Evolutionary conservation across 306 rosid species (phyloP), one percentile per base, ranked within the genome.

Genomic region (Inga leiocalycina): DNA sequence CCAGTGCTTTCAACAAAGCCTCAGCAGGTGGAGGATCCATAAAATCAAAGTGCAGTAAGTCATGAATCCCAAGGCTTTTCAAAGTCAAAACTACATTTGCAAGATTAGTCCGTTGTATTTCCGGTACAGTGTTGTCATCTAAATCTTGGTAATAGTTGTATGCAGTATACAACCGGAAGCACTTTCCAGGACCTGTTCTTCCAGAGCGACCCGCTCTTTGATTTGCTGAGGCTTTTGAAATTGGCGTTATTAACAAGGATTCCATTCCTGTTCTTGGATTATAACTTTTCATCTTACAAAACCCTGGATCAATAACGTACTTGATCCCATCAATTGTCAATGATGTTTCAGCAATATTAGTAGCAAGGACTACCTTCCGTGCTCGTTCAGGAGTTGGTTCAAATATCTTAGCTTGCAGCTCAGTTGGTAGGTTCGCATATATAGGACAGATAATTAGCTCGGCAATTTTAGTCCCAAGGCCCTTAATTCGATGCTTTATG

Each of bases 21-120:
- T 96, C 97, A 43, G 98, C 91, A 37, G 99, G 99, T 15, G 98
- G 99, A 76, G 97, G 99, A 84, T 96, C 99, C 99, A 96, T 96
- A 83, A 94, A 96, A 85, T 94, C 98, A 85, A 94, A 96, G 84
- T 92, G 85, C 64, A 94, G 56, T 37, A 94, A 82, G 84, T 96
- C 98, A 66, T 92, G 91, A 81, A 96, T 96, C 45, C 97, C 98
- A 67, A 96, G 97, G 82, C 98, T 92, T 91, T 96, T 96, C 69
- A 96, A 89, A 62, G 85, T 87, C 83, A 96, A 91, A 59, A 96
- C 97, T 43, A 94, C 98, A 90, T 92, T 92, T 70, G 99, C 94
- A 17, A 94, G 98, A 86, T 96, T 96, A 35, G 98, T 94, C 83
- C 98, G 78, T 85, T 96, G 99, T 70, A 94, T 88, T 88, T 96